Base-by-base conservation (phyloP, 331 rosid genomes). In the Acacia concinna region DNA sequence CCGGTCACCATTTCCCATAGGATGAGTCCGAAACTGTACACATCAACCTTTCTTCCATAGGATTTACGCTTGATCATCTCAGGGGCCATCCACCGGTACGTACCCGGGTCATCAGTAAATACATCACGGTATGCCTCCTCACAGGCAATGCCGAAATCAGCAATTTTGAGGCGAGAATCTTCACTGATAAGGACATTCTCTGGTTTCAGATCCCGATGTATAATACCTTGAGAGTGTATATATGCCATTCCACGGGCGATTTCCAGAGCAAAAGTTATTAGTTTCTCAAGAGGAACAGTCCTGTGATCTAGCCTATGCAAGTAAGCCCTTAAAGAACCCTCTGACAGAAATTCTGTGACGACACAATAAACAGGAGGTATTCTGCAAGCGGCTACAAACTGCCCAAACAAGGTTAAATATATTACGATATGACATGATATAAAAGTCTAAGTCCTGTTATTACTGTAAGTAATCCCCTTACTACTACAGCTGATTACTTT, bases 41-140 rank as follows among this genome's bases (percentile, higher is more conserved):
- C 98, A 40, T 96, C 99, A 8, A 93, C 99, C 84, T 90, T 96
- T 80, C 87, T 87, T 52, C 97, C 92, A 1, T 91, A 93, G 41
- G 91, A 79, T 81, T 93, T 93, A 32, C 88, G 93, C 80, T 88
- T 93, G 86, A 96, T 96, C 99, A 96, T 90, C 89, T 96, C 99
- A 0, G 99, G 99, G 52, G 99, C 99, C 99, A 96, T 96, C 99
- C 99, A 96, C 3, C 99, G 90, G 62, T 89, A 96, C 11, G 99
- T 96, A n/a, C 99, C 99, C 10, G 98, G 97, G 68, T 90, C 99
- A 75, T 93, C 97, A 2, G 94, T 91, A 83, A 93, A 82, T 5
- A 88, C 73, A 80, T 93, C 98, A 65, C 97, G 91, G 30, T 64
- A 81, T 20, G 84, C 88, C 86, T 93, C 97, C 79, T 92, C 93